Percentiles rank a stretch among this genome's conserved stretches.
phyloP scores from a whole-genome alignment of 192 early-diverging fungal genomes.

The Gamsiella multidivaricata region DNA sequence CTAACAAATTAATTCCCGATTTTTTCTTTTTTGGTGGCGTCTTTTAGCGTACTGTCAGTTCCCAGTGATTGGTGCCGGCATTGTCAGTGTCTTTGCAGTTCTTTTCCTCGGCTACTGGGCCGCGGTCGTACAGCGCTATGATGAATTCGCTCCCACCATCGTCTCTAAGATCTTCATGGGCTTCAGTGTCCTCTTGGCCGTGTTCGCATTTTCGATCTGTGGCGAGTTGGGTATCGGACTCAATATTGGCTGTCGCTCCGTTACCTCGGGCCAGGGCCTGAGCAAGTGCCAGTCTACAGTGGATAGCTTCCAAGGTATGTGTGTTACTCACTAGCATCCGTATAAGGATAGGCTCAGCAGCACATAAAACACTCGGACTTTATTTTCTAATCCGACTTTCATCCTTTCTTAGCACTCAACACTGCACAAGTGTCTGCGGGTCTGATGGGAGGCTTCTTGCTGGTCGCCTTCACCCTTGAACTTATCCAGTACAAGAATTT shows the following conservation, averaged over 20 bases:
- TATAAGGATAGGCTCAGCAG: too few species aligned
- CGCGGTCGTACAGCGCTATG: slow-evolving; percentile 13
- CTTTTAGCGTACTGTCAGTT: slow-evolving; percentile 36
- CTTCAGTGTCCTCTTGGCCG: not conserved
- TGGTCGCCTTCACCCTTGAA: slow-evolving; percentile 3
- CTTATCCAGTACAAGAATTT: slow-evolving; percentile 21
- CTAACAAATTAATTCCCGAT: not conserved
- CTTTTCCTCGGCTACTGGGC: slow-evolving; percentile 11
- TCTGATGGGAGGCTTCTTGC: slow-evolving; percentile 45
- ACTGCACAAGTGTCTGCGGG: slow-evolving; percentile 34
- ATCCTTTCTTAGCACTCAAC: slow-evolving; percentile 18
- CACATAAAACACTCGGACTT: too few species aligned
- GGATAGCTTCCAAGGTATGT: slow-evolving; percentile 34
- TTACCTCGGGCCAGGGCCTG: not conserved
- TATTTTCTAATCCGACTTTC: not conserved
- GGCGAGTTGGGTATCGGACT: slow-evolving; percentile 48
- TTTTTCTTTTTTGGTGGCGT: not conserved
- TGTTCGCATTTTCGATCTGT: slow-evolving; percentile 38
- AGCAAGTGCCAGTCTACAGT: not conserved
- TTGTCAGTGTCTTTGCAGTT: slow-evolving; percentile 6
- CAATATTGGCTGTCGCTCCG: slow-evolving; percentile 21
- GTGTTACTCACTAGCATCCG: not conserved
- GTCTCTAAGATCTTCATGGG: slow-evolving; percentile 8
- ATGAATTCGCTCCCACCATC: slow-evolving; percentile 12
- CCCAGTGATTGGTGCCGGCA: slow-evolving; percentile 29